Base-by-base conservation (phyloP, 2,329 filamentous ascomycete species). In the Sclerotinia glacialis region DNA sequence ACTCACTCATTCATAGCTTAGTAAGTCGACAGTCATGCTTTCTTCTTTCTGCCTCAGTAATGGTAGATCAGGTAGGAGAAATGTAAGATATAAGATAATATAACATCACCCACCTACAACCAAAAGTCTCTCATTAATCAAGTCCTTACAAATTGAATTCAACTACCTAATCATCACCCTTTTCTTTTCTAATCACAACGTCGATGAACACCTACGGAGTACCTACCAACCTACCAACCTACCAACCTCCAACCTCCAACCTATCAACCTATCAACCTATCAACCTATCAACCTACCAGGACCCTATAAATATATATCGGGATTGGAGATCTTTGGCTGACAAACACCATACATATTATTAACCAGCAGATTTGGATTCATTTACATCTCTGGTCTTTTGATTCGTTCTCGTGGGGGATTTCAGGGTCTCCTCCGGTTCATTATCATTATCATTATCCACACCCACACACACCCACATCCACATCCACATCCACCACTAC, bases 321-420 rank as follows among this genome's bases (percentile, higher is more conserved):
- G 54, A 56, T 56, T 56, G 8, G 37, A 58, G 54, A 44, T 58
- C 54, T 58, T 37, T 28, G 28, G 54, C 23, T 58, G 44, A 58
- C 54, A 18, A 21, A 23, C 55, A 58, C 40, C 16, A 31, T 40
- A 21, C 16, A 31, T 40, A 21, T 26, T 3, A 28, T 34, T 3
- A 26, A 11, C 23, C 37, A 28, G 23, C 37, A 44, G 54, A 12
- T 28, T 11, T 40, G 2, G 34, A 28, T 58, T 1, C 8, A 5
- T 46, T 28, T 1, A 47, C n/a, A n/a, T n/a, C n/a, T n/a, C n/a
- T n/a, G 21, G 56, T 47, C 56, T 16, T 23, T 59, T 59, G 56
- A 47, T 59, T 47, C 56, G 56, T 47, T 34, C 56, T 12, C 21
- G 56, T 34, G 56, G 18, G 11, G 26, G 9, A 16, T 23, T 31